Percentiles rank a stretch among this genome's conserved stretches.
These are phyloP conservation scores for Lecanicillium sp. DNA, from an alignment of 2,329 filamentous ascomycete species.

Conservation along the genomic window DNA sequence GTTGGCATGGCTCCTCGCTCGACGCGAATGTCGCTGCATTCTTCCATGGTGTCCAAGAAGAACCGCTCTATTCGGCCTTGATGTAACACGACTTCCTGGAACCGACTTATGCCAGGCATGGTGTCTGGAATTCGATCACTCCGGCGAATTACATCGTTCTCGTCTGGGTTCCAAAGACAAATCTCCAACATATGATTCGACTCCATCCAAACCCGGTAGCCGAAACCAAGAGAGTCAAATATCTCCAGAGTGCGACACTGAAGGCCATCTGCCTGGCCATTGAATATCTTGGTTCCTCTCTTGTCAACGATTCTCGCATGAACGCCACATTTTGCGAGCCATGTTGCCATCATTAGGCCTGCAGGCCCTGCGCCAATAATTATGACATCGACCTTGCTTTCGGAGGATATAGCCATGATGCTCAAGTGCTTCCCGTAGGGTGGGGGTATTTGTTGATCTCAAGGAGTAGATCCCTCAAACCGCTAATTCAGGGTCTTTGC, in stretches of 20 bases:
- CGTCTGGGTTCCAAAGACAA: constrained; percentile 52
- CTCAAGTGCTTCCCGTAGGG: too few species aligned
- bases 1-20: constrained; percentile 54
- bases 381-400: constrained; percentile 27
- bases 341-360: constrained; percentile 33
- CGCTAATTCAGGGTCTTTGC: too few species aligned
- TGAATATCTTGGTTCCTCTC: constrained; percentile 12
- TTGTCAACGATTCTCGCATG: constrained; percentile 12
- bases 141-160: constrained; percentile 46
- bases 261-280: constrained; percentile 37
- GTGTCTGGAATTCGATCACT: constrained; percentile 56
- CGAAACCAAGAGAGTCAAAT: constrained; percentile 62
- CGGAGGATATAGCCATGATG: too few species aligned
- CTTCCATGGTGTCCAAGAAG: constrained; percentile 49
- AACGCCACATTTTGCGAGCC: constrained; percentile 23
- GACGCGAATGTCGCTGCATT: constrained; percentile 32
- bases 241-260: constrained; percentile 64
- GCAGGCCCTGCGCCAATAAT: constrained; percentile 39
- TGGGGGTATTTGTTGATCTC: not conserved
- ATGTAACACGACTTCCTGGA: constrained; percentile 59
- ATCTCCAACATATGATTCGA: constrained; percentile 59
- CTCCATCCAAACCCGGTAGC: constrained; percentile 54
- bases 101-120: constrained; percentile 50
- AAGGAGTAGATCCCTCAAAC: not conserved
- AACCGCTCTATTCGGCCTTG: constrained; percentile 64